Evolutionary conservation across 2,329 filamentous ascomycete genomes (phyloP), one percentile per base, ranked within the genome.

Genomic region (Fusarium bactridioides): DNA sequence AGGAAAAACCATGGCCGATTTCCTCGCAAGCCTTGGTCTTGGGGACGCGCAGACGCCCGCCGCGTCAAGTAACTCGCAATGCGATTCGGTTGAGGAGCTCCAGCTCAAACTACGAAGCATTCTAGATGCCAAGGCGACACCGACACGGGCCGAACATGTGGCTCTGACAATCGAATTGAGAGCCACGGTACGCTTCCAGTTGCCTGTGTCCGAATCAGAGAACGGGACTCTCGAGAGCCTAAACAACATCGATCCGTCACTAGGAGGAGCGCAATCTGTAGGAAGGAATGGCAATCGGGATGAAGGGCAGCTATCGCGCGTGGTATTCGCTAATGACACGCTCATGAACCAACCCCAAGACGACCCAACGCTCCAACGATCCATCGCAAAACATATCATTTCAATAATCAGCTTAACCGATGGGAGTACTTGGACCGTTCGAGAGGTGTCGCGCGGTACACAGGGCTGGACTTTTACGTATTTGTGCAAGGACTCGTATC

Each of bases 381-480:
- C 83, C 4, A 83, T 89, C 35, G 83, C 86, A 13, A 85, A 84
- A 70, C 82, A 86, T 57, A 85, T 90, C 66, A 79, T 85, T 37
- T 76, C 75, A 16, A 79, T 80, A 6, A 72, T 90, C 19, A 79
- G 84, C 29, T 77, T 78, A 12, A 80, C 83, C 7, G 88, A 90
- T 68, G 80, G 80, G 19, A 87, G 87, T 70, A 78, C 77, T 1
- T 90, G 88, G 88, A 76, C 74, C 5, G 78, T 86, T 33, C 81
- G 84, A 25, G 80, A 85, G 23, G 81, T 86, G 25, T 83, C 84
- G 29, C 80, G 84, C 19, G 81, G 77, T 12, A 69, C 83, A 1
- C 83, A 87, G 48, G 87, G 87, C 10, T 89, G 88, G 87, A 82
- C 81, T 2, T 85, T 90, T 60, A 84, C 82, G 7, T 90, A 87